These are phyloP conservation scores for Paramyrothecium roridum DNA, from an alignment of 2,329 filamentous ascomycete species.

Conservation along the genomic window DNA sequence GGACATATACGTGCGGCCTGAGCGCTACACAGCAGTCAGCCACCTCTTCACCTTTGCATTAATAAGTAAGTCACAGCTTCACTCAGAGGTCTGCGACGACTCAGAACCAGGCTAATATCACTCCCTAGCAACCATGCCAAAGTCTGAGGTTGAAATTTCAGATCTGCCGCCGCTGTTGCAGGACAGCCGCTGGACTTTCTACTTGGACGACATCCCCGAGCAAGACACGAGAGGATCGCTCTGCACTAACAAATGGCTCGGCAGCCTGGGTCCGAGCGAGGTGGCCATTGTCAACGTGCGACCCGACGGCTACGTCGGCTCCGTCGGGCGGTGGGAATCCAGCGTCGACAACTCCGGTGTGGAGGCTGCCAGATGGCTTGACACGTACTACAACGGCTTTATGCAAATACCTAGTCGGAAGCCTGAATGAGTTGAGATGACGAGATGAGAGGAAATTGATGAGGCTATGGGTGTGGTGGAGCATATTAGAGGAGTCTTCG, in stretches of 20 bases:
- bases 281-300: slow-evolving; percentile 66
- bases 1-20: slow-evolving; percentile 64
- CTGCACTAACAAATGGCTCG: slow-evolving; percentile 70
- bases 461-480: background rate
- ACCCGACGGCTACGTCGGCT: slow-evolving; percentile 72
- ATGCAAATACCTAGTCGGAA: slow-evolving; percentile 42
- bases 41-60: slow-evolving; percentile 67
- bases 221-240: slow-evolving; percentile 47
- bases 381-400: slow-evolving; percentile 52
- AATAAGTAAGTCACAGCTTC: slow-evolving; percentile 50
- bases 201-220: slow-evolving; percentile 62
- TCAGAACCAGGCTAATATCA: slow-evolving; percentile 8
- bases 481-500: background rate
- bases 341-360: slow-evolving; percentile 47
- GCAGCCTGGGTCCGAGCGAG: slow-evolving; percentile 51
- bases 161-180: slow-evolving; percentile 61
- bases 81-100: no score
- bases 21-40: slow-evolving; percentile 66
- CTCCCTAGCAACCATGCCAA: slow-evolving; percentile 52
- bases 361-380: slow-evolving; percentile 52
- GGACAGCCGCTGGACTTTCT: slow-evolving; percentile 68
- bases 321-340: slow-evolving; percentile 52
- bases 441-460: background rate
- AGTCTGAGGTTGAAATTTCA: slow-evolving; percentile 61
- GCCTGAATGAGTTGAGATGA: background rate